These are phyloP conservation scores for Ustilago vetiveriae DNA, from an alignment of 1,284 basidiomycete genomes.

Conservation along the genomic window DNA sequence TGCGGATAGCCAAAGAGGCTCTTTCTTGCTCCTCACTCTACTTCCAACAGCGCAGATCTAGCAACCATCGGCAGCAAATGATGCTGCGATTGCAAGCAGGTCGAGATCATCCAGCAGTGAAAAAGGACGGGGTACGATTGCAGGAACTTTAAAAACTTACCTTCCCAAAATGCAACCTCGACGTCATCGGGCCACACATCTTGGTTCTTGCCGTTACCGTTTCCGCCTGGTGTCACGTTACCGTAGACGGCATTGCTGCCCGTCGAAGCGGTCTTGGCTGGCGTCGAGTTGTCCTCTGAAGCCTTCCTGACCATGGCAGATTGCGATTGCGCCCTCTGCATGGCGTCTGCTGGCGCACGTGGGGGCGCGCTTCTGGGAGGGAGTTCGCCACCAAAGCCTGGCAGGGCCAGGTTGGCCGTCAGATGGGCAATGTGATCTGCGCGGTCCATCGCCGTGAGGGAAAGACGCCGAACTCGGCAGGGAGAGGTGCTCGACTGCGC, in stretches of 20 bases:
- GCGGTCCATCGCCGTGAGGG: constrained; percentile 35
- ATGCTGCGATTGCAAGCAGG: too few relatives aligned
- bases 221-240: constrained; percentile 18
- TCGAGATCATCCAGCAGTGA: too few relatives aligned
- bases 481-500: constrained; percentile 42
- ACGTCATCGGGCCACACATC: constrained; percentile 69
- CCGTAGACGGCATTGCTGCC: constrained; percentile 4
- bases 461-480: constrained; percentile 32
- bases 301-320: constrained; percentile 5
- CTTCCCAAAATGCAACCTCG: constrained; percentile 69
- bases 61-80: neutral
- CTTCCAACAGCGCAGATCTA: constrained; percentile 23
- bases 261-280: constrained; percentile 3
- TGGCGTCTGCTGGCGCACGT: constrained; percentile 43
- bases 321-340: constrained; percentile 45
- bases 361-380: constrained; percentile 48
- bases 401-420: constrained; percentile 47
- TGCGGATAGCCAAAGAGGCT: neutral
- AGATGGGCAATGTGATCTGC: constrained; percentile 47
- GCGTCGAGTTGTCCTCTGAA: constrained; percentile 10
- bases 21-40: constrained; percentile 1
- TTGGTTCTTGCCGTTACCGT: constrained; percentile 59
- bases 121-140: too few relatives aligned
- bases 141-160: too few relatives aligned
- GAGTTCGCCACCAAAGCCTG: constrained; percentile 22